Percentiles rank a stretch among this genome's conserved stretches.
Evolutionary conservation across 2,329 filamentous ascomycete genomes (phyloP).

Genomic region (Pseudogymnoascus sp.): DNA sequence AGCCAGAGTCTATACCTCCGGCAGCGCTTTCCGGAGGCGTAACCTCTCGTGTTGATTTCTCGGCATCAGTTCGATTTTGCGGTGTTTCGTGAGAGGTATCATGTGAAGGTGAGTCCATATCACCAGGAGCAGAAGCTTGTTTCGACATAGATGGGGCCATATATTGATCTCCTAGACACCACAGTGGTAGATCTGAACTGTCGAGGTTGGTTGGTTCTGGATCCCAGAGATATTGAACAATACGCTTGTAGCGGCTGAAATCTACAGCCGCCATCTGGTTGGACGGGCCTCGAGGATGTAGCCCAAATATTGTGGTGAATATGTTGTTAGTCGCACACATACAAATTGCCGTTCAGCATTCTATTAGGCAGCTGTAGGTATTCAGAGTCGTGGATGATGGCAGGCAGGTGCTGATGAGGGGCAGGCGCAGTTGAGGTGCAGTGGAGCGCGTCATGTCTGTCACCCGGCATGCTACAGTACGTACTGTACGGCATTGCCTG

Average conservation of each 20-base stretch:
- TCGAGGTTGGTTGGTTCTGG: conserved; percentile 77
- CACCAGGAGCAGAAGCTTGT: background rate
- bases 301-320: conserved; percentile 2
- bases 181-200: conserved; percentile 60
- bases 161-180: conserved; percentile 68
- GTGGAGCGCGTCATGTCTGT: conserved; percentile 8
- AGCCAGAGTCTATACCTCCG: conserved; percentile 17
- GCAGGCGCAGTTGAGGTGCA: background rate
- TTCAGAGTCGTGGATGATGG: background rate
- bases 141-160: conserved; percentile 16
- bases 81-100: background rate
- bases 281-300: background rate
- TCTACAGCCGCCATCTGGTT: conserved; percentile 55
- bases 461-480: conserved; percentile 7
- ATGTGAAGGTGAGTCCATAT: background rate
- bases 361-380: background rate
- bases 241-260: conserved; percentile 67
- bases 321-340: background rate
- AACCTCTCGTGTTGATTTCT: conserved; percentile 13
- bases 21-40: conserved; percentile 26
- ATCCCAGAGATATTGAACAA: conserved; percentile 90
- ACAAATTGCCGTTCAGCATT: background rate
- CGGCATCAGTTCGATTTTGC: conserved; percentile 4
- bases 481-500: background rate
- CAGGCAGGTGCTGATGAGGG: background rate